Evolutionary conservation across 495 filamentous ascomycete species (phyloP).

Genomic region (Xylaria palmicola): DNA sequence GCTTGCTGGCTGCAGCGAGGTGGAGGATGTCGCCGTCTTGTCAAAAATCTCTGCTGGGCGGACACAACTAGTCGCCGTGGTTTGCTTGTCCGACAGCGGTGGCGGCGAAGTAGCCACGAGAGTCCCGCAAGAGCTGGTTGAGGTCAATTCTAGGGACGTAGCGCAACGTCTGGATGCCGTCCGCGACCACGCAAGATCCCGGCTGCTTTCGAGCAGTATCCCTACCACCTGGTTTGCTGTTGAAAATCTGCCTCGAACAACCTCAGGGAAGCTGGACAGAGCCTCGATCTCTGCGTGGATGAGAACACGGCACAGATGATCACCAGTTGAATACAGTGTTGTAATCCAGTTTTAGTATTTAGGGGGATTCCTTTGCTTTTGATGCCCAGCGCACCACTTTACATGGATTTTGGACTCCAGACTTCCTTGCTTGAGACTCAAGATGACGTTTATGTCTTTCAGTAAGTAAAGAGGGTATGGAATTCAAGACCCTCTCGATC

Average conservation of each 20-base stretch:
- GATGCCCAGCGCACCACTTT: too few species aligned
- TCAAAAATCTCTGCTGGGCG: conserved; percentile 20
- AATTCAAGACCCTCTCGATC: not conserved
- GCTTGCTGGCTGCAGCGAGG: conserved; percentile 13
- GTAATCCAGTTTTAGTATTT: not conserved
- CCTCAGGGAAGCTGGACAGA: conserved; percentile 31
- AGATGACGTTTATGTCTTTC: not conserved
- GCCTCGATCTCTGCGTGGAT: not conserved
- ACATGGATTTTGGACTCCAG: too few species aligned
- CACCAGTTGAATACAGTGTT: not conserved
- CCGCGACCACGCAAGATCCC: conserved; percentile 3
- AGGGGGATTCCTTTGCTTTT: too few species aligned
- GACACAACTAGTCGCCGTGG: conserved; percentile 21
- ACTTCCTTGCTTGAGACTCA: not conserved
- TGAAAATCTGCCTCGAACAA: conserved; percentile 19
- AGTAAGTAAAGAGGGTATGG: not conserved
- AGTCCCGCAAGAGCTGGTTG: conserved; percentile 19
- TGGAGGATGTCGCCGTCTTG: conserved; percentile 5
- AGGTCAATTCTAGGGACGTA: conserved; percentile 36
- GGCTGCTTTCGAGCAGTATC: conserved; percentile 30
- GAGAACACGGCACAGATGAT: not conserved
- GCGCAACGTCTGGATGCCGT: conserved; percentile 17
- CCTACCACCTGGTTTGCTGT: conserved; percentile 24
- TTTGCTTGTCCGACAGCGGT: conserved; percentile 32
- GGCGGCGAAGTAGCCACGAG: not conserved